Evolutionary conservation across 371 early-diverging fungal species (phyloP).

Genomic region (Syncephalis fuscata): DNA sequence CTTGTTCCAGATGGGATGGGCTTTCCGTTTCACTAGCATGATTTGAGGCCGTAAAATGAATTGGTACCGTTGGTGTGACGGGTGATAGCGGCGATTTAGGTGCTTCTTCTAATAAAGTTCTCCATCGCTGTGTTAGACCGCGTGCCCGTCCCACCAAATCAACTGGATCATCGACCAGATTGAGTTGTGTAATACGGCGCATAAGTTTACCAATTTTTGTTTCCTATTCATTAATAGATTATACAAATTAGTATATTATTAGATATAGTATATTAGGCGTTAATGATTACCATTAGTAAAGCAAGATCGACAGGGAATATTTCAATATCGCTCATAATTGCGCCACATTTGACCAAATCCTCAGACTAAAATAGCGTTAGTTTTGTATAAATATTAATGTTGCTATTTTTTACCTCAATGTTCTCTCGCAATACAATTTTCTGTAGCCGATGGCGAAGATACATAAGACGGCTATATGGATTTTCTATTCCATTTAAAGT

Average conservation of each 20-base stretch:
- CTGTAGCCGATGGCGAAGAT: not conserved
- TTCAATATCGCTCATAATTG: not conserved
- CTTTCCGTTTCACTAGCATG: too few species aligned
- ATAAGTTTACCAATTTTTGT: constrained; percentile 9
- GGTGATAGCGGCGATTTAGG: too few species aligned
- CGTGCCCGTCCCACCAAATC: constrained; percentile 2
- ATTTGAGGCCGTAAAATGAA: too few species aligned
- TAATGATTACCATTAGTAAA: not conserved
- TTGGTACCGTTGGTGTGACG: too few species aligned
- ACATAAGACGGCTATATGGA: not conserved
- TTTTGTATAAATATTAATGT: too few species aligned
- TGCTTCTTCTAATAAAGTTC: constrained; percentile 2
- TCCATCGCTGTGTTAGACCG: constrained; percentile 7
- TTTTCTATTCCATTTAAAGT: too few species aligned
- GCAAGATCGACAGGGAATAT: not conserved
- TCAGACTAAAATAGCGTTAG: not conserved
- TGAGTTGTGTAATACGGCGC: constrained; percentile 2
- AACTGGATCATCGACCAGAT: constrained; percentile 4
- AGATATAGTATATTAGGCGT: not conserved
- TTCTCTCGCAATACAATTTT: not conserved
- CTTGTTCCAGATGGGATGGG: too few species aligned
- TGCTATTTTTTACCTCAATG: not conserved
- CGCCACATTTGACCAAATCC: not conserved
- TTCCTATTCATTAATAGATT: constrained; percentile 4
- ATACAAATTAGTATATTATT: too few species aligned